These are phyloP conservation scores for Paraurostyla sp. DNA, from an alignment of 73 alveolate genomes.

Conservation along the genomic window DNA sequence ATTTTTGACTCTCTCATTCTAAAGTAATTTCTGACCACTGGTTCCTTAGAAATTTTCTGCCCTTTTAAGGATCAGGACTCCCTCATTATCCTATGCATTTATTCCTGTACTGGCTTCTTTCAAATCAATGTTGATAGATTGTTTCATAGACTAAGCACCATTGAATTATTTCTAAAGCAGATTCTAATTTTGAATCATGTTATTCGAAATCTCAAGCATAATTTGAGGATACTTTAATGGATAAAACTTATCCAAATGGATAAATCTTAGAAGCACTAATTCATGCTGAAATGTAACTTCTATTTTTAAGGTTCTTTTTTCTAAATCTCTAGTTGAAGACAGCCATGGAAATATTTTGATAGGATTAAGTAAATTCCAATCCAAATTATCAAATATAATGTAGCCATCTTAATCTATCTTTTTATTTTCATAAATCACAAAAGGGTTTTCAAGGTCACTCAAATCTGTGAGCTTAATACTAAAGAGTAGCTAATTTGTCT, in stretches of 20 bases:
- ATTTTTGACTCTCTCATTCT: constrained; percentile 26
- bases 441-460: constrained; percentile 47
- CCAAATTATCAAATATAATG: constrained; percentile 43
- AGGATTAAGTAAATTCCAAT: constrained; percentile 26
- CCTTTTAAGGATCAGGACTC: not conserved
- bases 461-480: constrained; percentile 48
- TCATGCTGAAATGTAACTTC: constrained; percentile 53
- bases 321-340: constrained; percentile 4
- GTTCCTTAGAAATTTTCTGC: not conserved
- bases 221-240: constrained; percentile 34
- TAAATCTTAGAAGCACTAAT: constrained; percentile 32
- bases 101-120: not conserved
- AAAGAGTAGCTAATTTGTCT: not conserved
- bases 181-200: constrained; percentile 15
- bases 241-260: constrained; percentile 50
- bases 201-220: constrained; percentile 51
- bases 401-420: constrained; percentile 39
- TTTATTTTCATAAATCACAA: constrained; percentile 52
- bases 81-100: not conserved
- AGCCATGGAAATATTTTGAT: constrained; percentile 51
- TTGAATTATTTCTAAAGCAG: not conserved
- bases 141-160: not conserved
- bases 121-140: not conserved
- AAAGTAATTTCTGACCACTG: not conserved
- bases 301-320: constrained; percentile 53